Evolutionary conservation across 2,329 filamentous ascomycete genomes (phyloP).

Genomic region (Talaromyces atroroseus): DNA sequence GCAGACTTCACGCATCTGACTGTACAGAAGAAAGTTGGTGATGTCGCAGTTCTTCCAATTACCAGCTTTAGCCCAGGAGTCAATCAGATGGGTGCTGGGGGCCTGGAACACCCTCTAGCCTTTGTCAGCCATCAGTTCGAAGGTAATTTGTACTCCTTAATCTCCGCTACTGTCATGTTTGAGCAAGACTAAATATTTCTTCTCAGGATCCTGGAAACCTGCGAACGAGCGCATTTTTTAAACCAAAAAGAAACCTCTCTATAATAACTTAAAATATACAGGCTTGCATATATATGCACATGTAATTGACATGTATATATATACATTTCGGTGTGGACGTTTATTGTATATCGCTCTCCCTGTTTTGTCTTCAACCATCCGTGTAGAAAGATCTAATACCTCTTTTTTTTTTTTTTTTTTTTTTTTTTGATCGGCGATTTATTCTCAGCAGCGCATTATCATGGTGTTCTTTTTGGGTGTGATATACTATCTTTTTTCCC

Average conservation of each 20-base stretch:
- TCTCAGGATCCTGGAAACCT: conserved; percentile 34
- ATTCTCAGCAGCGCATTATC: conserved; percentile 11
- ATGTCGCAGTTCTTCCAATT: conserved; percentile 89
- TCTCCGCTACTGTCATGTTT: not conserved
- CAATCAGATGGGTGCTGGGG: conserved; percentile 83
- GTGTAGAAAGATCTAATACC: conserved; percentile 1
- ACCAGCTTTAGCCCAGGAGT: conserved; percentile 97
- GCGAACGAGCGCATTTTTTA: conserved; percentile 16
- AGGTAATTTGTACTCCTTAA: conserved; percentile 48
- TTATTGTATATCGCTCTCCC: not conserved
- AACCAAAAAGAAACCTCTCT: not conserved
- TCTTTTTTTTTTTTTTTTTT: too few relatives aligned
- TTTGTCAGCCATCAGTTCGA: conserved; percentile 97
- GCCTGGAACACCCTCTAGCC: conserved; percentile 87
- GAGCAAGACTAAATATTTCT: not conserved
- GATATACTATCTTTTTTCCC: not conserved
- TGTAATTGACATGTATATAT: not conserved
- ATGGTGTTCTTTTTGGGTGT: conserved; percentile 12
- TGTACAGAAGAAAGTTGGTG: conserved; percentile 77
- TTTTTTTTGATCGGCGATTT: conserved; percentile 1
- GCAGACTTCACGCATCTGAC: conserved; percentile 85
- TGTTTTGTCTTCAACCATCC: not conserved
- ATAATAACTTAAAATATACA: not conserved
- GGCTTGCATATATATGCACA: not conserved
- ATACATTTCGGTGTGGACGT: not conserved